Evolutionary conservation across 2,329 filamentous ascomycete species (phyloP).

Genomic region (Biscogniauxia marginata): DNA sequence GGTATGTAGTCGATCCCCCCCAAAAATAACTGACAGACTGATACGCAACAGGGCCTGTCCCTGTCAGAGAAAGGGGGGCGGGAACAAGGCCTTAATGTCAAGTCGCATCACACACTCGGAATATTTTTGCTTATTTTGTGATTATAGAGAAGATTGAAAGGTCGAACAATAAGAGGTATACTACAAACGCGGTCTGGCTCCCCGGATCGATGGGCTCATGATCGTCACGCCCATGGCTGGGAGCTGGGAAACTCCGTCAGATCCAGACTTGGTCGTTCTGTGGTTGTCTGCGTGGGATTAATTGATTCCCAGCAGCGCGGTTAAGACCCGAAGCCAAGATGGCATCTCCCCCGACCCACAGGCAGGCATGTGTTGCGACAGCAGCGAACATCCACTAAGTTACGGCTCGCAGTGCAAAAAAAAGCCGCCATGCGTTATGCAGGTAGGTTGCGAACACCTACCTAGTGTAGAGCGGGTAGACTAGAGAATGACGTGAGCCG

Average conservation of each 20-base stretch:
- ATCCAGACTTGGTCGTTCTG: background rate
- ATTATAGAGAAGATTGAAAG: background rate
- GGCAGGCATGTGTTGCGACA: background rate
- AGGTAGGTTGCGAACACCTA: background rate
- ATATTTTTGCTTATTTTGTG: background rate
- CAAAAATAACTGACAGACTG: no score
- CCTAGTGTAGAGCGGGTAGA: no score
- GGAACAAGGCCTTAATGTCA: background rate
- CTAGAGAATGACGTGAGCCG: background rate
- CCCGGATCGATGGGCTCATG: no score
- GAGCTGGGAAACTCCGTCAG: background rate
- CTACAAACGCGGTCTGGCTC: no score
- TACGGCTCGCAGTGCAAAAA: no score
- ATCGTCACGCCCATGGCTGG: no score
- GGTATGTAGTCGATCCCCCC: background rate
- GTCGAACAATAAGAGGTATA: background rate
- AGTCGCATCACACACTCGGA: background rate
- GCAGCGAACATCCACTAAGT: no score
- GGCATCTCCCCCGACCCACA: background rate
- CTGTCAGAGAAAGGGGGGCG: background rate
- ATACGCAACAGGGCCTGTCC: background rate
- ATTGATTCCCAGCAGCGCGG: background rate
- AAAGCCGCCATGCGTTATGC: background rate
- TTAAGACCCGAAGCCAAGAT: background rate
- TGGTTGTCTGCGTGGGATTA: background rate